phyloP scores from a whole-genome alignment of 768 basidiomycete species.

The Lentinula sp. region DNA sequence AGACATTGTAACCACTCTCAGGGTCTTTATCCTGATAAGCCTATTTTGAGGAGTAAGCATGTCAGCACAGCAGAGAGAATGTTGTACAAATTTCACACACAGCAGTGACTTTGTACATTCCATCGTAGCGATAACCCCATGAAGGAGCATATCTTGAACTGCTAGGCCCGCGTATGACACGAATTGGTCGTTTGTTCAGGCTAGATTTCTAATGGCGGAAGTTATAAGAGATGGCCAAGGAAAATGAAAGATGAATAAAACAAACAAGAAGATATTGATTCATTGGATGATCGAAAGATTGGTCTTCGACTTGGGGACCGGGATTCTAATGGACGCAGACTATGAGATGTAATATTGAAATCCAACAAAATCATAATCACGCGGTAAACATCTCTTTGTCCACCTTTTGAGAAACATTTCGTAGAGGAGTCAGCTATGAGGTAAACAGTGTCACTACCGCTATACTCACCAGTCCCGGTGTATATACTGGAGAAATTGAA shows the following conservation, averaged over 20 bases:
- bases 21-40: constrained; percentile 21
- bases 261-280: constrained; percentile 27
- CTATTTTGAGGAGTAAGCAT: constrained; percentile 14
- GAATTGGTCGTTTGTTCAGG: constrained; percentile 26
- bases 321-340: constrained; percentile 10
- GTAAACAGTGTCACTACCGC: neutral
- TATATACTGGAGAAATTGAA: constrained; percentile 22
- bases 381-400: constrained; percentile 13
- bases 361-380: constrained; percentile 8
- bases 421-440: neutral
- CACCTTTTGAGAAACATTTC: constrained; percentile 9
- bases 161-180: constrained; percentile 32
- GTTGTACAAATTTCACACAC: constrained; percentile 14
- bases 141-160: constrained; percentile 27
- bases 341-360: neutral
- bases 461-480: constrained; percentile 30
- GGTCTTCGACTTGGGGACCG: constrained; percentile 22
- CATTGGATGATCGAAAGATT: constrained; percentile 25
- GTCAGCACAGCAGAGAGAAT: constrained; percentile 1
- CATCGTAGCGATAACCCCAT: constrained; percentile 35
- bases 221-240: neutral
- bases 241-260: neutral
- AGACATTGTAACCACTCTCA: constrained; percentile 20
- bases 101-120: constrained; percentile 30
- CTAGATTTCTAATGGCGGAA: constrained; percentile 19